Evolutionary conservation across 208 protist species (phyloP).

Genomic region (Leishmania tarentolae): DNA sequence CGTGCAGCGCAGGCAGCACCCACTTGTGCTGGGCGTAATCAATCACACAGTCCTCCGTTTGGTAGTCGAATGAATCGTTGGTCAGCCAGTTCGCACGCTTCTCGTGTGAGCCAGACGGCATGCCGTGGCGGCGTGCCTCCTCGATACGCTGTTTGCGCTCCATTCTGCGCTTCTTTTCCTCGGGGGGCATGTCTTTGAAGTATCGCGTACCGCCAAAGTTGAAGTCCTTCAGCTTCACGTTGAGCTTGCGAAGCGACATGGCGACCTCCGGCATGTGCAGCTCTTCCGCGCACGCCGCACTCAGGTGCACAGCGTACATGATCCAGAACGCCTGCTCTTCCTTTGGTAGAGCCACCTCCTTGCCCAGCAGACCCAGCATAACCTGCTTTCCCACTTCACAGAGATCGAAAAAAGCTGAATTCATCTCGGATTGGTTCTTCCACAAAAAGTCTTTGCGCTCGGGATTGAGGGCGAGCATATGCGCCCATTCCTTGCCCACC

Average conservation of each 20-base stretch:
- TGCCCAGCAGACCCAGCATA: constrained; percentile 61
- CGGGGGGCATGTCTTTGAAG: constrained; percentile 85
- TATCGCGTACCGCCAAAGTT: constrained; percentile 91
- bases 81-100: constrained; percentile 52
- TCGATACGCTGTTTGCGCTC: constrained; percentile 66
- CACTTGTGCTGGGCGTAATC: constrained; percentile 61
- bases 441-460: constrained; percentile 70
- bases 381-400: constrained; percentile 88
- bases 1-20: constrained; percentile 51
- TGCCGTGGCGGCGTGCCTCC: constrained; percentile 50
- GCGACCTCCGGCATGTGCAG: constrained; percentile 66
- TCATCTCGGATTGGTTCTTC: constrained; percentile 87
- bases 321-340: constrained; percentile 82
- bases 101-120: constrained; percentile 1
- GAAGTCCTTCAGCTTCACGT: constrained; percentile 93
- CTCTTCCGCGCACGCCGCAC: constrained; percentile 44
- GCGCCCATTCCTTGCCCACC: constrained; percentile 65
- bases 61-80: constrained; percentile 91
- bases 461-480: constrained; percentile 39
- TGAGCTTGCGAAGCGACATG: constrained; percentile 84
- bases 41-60: constrained; percentile 72
- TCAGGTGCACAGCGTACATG: constrained; percentile 69
- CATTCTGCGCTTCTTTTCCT: constrained; percentile 67
- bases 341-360: constrained; percentile 43
- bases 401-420: constrained; percentile 85